A percentile compares a stretch with the other conserved stretches of the same genome.
These are phyloP conservation scores for Iris macrosiphon DNA, from an alignment of 106 monocot species.

Conservation along the genomic window DNA sequence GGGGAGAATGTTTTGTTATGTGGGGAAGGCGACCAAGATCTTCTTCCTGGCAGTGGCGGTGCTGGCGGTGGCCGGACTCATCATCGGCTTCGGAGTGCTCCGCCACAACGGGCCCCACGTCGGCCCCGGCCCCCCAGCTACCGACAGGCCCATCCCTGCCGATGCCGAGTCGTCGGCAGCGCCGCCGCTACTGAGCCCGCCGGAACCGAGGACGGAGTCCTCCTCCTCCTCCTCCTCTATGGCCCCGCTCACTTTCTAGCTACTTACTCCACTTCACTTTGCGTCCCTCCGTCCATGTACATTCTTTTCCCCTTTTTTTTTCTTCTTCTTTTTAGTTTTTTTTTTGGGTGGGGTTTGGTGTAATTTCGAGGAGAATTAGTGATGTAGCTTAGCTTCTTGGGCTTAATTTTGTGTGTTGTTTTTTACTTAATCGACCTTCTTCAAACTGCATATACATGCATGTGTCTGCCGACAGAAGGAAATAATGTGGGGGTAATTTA, in stretches of 20 bases:
- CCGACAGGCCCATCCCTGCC: slow-evolving; percentile 3
- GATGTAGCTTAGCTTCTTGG: too few relatives aligned
- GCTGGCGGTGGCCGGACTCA: slow-evolving; percentile 38
- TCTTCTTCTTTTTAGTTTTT: too few relatives aligned
- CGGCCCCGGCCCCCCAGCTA: neutral
- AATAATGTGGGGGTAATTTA: too few relatives aligned
- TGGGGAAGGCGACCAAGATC: slow-evolving; percentile 97
- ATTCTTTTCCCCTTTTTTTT: too few relatives aligned
- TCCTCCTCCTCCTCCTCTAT: neutral
- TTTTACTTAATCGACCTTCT: too few relatives aligned
- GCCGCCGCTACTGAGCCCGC: neutral
- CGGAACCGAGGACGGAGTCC: slow-evolving; percentile 4
- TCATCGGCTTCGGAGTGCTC: slow-evolving; percentile 55
- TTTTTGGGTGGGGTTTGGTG: too few relatives aligned
- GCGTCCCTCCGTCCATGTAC: too few relatives aligned
- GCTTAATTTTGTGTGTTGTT: too few relatives aligned
- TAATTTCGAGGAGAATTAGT: too few relatives aligned
- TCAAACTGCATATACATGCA: too few relatives aligned
- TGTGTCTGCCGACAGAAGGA: too few relatives aligned
- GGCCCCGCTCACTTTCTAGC: neutral
- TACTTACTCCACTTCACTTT: too few relatives aligned
- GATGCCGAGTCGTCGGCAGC: neutral
- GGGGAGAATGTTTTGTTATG: slow-evolving; percentile 40
- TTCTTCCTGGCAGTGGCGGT: slow-evolving; percentile 53
- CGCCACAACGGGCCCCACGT: slow-evolving; percentile 20